Evolutionary conservation across 768 basidiomycete species (phyloP).

Genomic region (Hortiboletus campestris): DNA sequence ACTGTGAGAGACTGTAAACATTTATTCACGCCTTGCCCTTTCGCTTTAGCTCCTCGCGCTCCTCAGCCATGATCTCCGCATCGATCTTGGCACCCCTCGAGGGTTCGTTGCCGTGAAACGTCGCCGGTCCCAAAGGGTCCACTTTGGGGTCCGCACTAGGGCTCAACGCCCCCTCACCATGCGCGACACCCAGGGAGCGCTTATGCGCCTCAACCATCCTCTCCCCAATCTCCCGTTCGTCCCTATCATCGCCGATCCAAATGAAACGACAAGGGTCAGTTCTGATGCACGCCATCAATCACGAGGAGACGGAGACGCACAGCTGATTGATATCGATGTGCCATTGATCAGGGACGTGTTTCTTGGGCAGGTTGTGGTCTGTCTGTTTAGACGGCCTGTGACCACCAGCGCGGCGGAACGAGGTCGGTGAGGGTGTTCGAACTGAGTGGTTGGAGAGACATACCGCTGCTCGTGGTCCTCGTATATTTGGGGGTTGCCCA

Average conservation of each 20-base stretch:
- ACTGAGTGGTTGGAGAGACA: slow-evolving; percentile 5
- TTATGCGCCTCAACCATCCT: slow-evolving; percentile 35
- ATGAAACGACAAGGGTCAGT: background rate
- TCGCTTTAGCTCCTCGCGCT: slow-evolving; percentile 44
- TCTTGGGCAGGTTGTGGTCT: slow-evolving; percentile 23
- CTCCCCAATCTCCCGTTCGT: slow-evolving; percentile 43
- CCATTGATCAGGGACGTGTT: slow-evolving; percentile 33
- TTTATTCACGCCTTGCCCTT: slow-evolving; percentile 40
- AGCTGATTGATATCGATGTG: slow-evolving; percentile 37
- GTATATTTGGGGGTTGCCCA: slow-evolving; percentile 48
- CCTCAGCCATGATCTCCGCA: slow-evolving; percentile 51
- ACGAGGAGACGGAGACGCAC: slow-evolving; percentile 4
- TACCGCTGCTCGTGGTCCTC: slow-evolving; percentile 49
- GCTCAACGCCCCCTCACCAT: slow-evolving; percentile 27
- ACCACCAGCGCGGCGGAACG: background rate
- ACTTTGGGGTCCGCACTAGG: slow-evolving; percentile 32
- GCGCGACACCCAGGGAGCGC: slow-evolving; percentile 27
- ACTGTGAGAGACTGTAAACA: background rate
- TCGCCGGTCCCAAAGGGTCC: slow-evolving; percentile 50
- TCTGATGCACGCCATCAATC: background rate
- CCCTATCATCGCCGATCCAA: slow-evolving; percentile 26
- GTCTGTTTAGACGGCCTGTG: slow-evolving; percentile 23
- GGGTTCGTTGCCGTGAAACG: slow-evolving; percentile 55
- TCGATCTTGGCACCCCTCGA: slow-evolving; percentile 59
- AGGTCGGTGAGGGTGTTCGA: background rate